Percentiles rank a stretch among this genome's conserved stretches.
These are phyloP conservation scores for Colletotrichum tropicicola DNA, from an alignment of 2,329 filamentous ascomycete species.

Conservation along the genomic window DNA sequence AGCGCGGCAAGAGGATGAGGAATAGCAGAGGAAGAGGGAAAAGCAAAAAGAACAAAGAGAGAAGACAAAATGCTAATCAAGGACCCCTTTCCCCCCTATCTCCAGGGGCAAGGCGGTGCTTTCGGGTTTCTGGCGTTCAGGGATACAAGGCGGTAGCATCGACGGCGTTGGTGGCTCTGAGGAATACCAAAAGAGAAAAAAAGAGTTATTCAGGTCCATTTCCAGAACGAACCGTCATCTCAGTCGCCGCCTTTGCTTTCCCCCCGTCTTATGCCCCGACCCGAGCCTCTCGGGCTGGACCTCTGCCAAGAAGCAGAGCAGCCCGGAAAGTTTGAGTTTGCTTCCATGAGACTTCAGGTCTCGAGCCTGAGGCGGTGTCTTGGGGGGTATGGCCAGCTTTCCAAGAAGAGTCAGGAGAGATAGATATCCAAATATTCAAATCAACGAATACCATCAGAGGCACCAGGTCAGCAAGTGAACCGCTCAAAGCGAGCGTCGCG, in stretches of 20 bases:
- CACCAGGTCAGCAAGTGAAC: background rate
- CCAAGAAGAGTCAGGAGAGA: background rate
- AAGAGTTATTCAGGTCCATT: conserved; percentile 19
- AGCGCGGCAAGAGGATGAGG: too few species aligned
- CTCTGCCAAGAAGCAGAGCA: background rate
- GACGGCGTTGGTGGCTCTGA: conserved; percentile 31
- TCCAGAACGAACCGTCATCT: conserved; percentile 22
- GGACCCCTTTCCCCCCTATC: background rate
- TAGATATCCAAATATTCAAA: conserved; percentile 7
- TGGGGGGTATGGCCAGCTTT: background rate
- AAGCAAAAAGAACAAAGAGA: background rate
- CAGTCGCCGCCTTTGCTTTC: conserved; percentile 26
- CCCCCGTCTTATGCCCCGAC: background rate
- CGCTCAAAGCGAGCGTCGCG: conserved; percentile 26
- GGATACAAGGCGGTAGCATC: conserved; percentile 30
- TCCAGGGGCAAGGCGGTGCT: background rate
- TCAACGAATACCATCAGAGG: background rate
- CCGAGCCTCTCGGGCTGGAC: background rate
- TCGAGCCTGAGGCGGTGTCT: background rate
- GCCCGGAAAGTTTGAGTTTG: background rate
- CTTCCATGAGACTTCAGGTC: background rate
- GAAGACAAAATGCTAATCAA: conserved; percentile 22
- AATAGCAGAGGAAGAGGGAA: background rate
- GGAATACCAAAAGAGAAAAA: conserved; percentile 26
- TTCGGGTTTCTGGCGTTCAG: conserved; percentile 23